Base-by-base conservation (phyloP, 495 filamentous ascomycete genomes). In the Ramalina intermedia region DNA sequence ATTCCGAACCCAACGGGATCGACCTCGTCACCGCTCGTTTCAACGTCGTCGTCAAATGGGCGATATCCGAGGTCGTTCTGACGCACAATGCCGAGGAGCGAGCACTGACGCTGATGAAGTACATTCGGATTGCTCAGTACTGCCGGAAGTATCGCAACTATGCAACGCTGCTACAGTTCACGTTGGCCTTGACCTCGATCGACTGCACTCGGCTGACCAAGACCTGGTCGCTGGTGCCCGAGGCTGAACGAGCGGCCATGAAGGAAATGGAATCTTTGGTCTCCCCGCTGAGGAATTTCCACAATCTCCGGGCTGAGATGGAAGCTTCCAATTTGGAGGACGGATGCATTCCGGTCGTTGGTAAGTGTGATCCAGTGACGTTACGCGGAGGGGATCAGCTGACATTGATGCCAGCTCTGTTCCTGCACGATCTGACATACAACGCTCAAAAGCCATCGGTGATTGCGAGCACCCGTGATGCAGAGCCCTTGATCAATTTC, bases 1-100 rank as follows among this genome's bases (percentile, higher is more conserved):
- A 79, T n/a, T 77, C 81, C 14, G 80, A 93, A 51, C 83, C 83
- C 21, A 82, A 78, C 35, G 91, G 91, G 18, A 86, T 96, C 46
- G 91, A 96, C 56, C 73, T 99, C n/a, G 88, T 95, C 18, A 87
- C 94, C 55, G 87, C 89, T 17, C 84, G 93, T 35, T 96, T 96
- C 70, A 96, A 96, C 62, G 73, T 99, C 52, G 85, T 96, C 74
- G 89, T 94, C 44, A 96, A 95, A 69, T 99, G 93, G 93, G 82
- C 84, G 13, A 72, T 94, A 20, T 96, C 90, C 2, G 88, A 96
- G 61, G 78, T 90, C 56, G 77, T 96, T 26, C 69, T 99, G 37
- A 96, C 91, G 6, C 73, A 78, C 46, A 75, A 86, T 46, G 68
- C 88, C 17, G 75, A 87, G 46, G 93, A 98, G 61, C 77, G 91